Percentiles rank a stretch among this genome's conserved stretches.
These are phyloP conservation scores for Picea abies DNA, from an alignment of 83 land plant species.

Conservation along the genomic window DNA sequence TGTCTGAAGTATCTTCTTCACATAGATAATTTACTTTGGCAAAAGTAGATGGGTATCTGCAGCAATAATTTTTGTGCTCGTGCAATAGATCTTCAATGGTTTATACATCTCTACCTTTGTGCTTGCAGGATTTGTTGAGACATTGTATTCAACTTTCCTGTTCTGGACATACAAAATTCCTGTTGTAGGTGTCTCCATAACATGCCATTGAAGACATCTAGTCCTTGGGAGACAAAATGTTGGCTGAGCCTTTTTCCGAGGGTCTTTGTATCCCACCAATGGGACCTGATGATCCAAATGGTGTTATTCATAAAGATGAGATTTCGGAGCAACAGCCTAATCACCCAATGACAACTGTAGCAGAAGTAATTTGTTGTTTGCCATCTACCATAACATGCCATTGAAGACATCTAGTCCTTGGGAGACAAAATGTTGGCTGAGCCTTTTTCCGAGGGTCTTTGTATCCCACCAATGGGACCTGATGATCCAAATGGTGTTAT, in stretches of 20 bases:
- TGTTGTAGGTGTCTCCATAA: conserved; percentile 10
- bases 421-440: conserved; percentile 15
- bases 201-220: conserved; percentile 6
- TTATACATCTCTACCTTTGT: conserved; percentile 8
- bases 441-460: conserved; percentile 14
- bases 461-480: conserved; percentile 18
- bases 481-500: conserved; percentile 12
- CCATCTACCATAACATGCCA: conserved; percentile 17
- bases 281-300: conserved; percentile 17
- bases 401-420: background rate
- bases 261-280: conserved; percentile 14
- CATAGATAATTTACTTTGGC: background rate
- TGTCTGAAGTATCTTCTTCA: background rate
- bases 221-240: conserved; percentile 10
- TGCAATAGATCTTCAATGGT: background rate
- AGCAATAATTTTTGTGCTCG: background rate
- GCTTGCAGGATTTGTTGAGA: conserved; percentile 13
- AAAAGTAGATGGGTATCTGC: background rate
- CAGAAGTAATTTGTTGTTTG: conserved; percentile 11
- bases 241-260: conserved; percentile 17
- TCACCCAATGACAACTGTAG: background rate
- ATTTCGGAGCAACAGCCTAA: conserved; percentile 8
- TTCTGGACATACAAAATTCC: conserved; percentile 10
- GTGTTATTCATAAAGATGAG: conserved; percentile 6
- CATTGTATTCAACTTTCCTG: conserved; percentile 9